Evolutionary conservation across 257 asterid species (phyloP), one percentile per base, ranked within the genome.

Genomic region (Paulownia fortunei): DNA sequence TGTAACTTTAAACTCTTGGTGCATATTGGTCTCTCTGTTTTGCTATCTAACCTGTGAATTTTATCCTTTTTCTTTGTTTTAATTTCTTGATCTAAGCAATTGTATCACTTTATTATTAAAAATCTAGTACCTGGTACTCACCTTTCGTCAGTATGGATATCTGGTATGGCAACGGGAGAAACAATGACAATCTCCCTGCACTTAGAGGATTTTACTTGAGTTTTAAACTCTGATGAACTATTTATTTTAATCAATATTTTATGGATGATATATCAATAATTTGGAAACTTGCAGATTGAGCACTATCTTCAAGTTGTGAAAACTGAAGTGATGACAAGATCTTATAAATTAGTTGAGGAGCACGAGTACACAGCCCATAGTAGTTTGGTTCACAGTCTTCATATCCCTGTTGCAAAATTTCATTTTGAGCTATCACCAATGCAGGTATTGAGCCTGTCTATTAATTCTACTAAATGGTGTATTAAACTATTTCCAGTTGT

Each of bases 251-350:
- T 42, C 16, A 19, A 13, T 26, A 16, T 6, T 21, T 12, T n/a
- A 21, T 16, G 24, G 30, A 56, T 69, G 30, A 65, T 63, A 39
- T 46, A 21, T 6, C 37, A 7, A 62, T 6, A 37, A 52, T 26
- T 39, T 44, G 13, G 24, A 26, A 51, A 49, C 59, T 78, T 85
- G 84, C 92, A 92, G 97, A 82, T 92, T 60, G 97, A 92, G 83
- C 97, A 92, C 82, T 92, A 84, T 82, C 83, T 92, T 69, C 97
- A 92, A 81, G 91, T 87, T 15, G 96, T 88, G 80, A 92, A 92
- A 78, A 88, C 92, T 36, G 97, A 92, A 82, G 96, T 88, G 89
- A 81, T 82, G 89, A 88, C 94, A 34, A 78, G 86, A 74, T 86
- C 92, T 52, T 83, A 87, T 79, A 90, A 87, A 83, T 55, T 88